A percentile compares a stretch with the other conserved stretches of the same genome.
Conservation (phyloP, 176 grass and related monocot genomes). For the Tillandsia fasciculata region DNA sequence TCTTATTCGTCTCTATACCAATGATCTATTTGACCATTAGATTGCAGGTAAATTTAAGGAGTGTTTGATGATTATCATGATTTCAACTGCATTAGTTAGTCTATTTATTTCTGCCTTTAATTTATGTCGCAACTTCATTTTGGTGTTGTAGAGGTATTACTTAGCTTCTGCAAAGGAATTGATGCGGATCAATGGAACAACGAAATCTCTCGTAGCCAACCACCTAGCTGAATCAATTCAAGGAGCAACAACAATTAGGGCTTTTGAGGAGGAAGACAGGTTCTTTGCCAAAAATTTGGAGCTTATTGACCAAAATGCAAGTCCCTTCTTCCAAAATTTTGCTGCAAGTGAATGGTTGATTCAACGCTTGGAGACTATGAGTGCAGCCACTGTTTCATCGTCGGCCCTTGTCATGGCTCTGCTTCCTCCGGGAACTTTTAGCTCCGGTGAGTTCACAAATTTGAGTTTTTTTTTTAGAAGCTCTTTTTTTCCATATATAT, state of each 20-base stretch:
- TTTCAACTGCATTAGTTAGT: background rate
- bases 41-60: constrained; percentile 48
- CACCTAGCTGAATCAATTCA: constrained; percentile 81
- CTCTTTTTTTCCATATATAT: background rate
- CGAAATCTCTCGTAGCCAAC: constrained; percentile 79
- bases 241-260: constrained; percentile 71
- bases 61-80: background rate
- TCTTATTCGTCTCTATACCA: constrained; percentile 61
- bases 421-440: constrained; percentile 78
- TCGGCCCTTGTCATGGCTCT: constrained; percentile 72
- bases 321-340: constrained; percentile 80
- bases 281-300: constrained; percentile 72
- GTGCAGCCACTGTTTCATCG: constrained; percentile 54
- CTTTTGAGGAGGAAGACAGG: constrained; percentile 68
- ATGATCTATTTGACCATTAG: constrained; percentile 56
- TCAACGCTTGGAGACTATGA: constrained; percentile 71
- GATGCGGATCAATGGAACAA: constrained; percentile 94
- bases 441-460: constrained; percentile 39
- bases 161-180: constrained; percentile 82
- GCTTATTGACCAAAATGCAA: constrained; percentile 75
- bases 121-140: background rate
- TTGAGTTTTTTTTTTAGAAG: background rate
- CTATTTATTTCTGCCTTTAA: constrained; percentile 11
- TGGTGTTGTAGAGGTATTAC: constrained; percentile 65
- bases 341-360: constrained; percentile 82